Evolutionary conservation across 1,284 basidiomycete species (phyloP), one percentile per base, ranked within the genome.

Genomic region (Marasmius fiardii): DNA sequence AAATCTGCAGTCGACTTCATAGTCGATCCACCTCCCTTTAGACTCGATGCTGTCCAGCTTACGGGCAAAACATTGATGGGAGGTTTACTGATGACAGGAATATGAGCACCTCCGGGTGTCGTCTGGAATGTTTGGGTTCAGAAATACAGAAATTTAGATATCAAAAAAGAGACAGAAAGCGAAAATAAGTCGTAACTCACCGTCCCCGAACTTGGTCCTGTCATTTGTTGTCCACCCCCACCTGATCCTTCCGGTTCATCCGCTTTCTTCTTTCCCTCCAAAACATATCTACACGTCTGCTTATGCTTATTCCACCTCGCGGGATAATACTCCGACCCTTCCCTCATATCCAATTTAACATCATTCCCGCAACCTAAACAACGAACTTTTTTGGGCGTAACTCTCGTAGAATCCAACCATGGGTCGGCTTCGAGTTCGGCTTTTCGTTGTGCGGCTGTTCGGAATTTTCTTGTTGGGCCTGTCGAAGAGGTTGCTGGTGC

Each of bases 321-420:
- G 8, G 31, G 26, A 31, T 49, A 49, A 26, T 49, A 49, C 14
- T 49, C 47, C 18, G 24, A 28, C 14, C 47, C 47, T 28, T 28
- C 26, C 28, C 47, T 11, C 28, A 31, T 26, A 31, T 49, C 47
- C 47, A 49, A 20, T 16, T 49, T 49, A 18, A 49, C 31, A 49
- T 49, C 47, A 33, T 33, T 49, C 14, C 47, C 47, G 26, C 47
- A 49, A 28, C 47, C 47, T 16, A 49, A 49, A 33, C 47, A 49
- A 8, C 28, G 47, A 49, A 49, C 47, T 20, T 33, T 49, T n/a
- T 49, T 49, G 12, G 47, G 6, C 24, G 28, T 26, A 14, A 49
- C 31, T 26, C 16, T 28, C 14, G 47, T 31, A 18, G 24, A 10
- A 31, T 49, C 47, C 4, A 26, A 16, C 47, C 47, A 49, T 31